Evolutionary conservation across 2,329 filamentous ascomycete genomes (phyloP).

Genomic region (Fusarium penzigii): DNA sequence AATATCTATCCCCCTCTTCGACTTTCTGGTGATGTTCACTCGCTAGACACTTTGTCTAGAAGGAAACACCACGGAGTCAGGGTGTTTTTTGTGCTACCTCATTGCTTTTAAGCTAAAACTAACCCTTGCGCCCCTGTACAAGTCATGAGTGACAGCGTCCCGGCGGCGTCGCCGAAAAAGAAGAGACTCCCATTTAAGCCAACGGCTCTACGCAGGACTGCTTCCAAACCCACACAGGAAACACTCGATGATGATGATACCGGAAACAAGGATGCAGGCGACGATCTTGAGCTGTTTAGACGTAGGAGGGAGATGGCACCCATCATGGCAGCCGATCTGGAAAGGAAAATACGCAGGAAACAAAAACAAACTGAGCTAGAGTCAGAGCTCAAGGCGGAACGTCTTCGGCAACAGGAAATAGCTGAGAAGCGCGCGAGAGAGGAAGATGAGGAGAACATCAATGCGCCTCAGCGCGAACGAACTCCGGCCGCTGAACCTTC

Average conservation of each 20-base stretch:
- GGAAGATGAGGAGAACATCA: conserved; percentile 12
- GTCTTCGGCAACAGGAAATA: conserved; percentile 12
- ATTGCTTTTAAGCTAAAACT: conserved; percentile 12
- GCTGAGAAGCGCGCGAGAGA: conserved; percentile 26
- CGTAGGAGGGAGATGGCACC: conserved; percentile 52
- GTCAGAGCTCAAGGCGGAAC: conserved; percentile 19
- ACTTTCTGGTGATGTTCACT: neutral
- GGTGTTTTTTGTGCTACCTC: conserved; percentile 2
- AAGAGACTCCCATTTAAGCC: conserved; percentile 53
- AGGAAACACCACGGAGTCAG: neutral
- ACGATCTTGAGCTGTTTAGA: conserved; percentile 50
- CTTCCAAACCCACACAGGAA: conserved; percentile 24
- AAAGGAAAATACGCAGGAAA: conserved; percentile 31
- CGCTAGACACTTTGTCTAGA: neutral
- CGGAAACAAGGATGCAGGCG: conserved; percentile 25
- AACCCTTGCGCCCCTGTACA: neutral
- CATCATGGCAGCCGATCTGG: conserved; percentile 42
- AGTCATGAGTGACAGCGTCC: conserved; percentile 35
- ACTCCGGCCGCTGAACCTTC: neutral
- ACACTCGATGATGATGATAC: neutral
- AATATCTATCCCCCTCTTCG: neutral
- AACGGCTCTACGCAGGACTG: conserved; percentile 42
- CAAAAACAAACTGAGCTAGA: conserved; percentile 22
- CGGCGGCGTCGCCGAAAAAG: conserved; percentile 32
- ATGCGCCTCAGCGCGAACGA: neutral